These are phyloP conservation scores for Starmerella vitae DNA, from an alignment of 805 yeast genomes.

Conservation along the genomic window DNA sequence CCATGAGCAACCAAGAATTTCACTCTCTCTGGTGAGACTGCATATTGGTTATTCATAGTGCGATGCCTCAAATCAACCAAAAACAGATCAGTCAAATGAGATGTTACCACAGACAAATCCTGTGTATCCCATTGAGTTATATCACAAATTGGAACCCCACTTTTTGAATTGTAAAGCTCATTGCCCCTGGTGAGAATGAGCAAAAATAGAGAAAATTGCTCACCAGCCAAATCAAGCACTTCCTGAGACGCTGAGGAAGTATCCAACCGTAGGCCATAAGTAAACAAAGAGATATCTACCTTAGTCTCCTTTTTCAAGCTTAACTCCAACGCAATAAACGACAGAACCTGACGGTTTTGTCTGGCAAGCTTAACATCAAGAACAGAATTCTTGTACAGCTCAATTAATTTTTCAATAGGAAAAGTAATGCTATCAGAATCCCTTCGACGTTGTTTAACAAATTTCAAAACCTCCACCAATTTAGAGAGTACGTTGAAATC, in stretches of 20 bases:
- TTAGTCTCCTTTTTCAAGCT: not conserved
- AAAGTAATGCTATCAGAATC: slow-evolving; percentile 23
- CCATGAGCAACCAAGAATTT: slow-evolving; percentile 44
- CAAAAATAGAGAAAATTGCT: slow-evolving; percentile 16
- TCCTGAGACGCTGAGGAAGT: not conserved
- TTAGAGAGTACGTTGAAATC: slow-evolving; percentile 52
- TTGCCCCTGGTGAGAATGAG: slow-evolving; percentile 1
- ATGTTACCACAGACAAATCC: slow-evolving; percentile 30
- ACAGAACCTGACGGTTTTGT: slow-evolving; percentile 9
- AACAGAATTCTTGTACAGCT: slow-evolving; percentile 9
- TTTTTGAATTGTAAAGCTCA: not conserved
- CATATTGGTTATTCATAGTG: slow-evolving; percentile 37
- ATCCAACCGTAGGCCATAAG: slow-evolving; percentile 5
- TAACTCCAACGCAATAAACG: slow-evolving; percentile 7
- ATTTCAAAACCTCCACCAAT: slow-evolving; percentile 52
- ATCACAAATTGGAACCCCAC: not conserved
- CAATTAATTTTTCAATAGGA: slow-evolving; percentile 50
- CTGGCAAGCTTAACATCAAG: slow-evolving; percentile 1
- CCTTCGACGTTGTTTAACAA: slow-evolving; percentile 34
- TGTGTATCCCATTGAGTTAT: slow-evolving; percentile 1
- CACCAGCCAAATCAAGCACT: slow-evolving; percentile 2
- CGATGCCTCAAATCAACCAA: slow-evolving; percentile 35
- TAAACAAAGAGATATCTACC: not conserved
- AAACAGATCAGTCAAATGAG: slow-evolving; percentile 43
- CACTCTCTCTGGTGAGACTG: slow-evolving; percentile 44